Evolutionary conservation across 495 filamentous ascomycete species (phyloP), one percentile per base, ranked within the genome.

Genomic region (Astrothelium subdiscretum): DNA sequence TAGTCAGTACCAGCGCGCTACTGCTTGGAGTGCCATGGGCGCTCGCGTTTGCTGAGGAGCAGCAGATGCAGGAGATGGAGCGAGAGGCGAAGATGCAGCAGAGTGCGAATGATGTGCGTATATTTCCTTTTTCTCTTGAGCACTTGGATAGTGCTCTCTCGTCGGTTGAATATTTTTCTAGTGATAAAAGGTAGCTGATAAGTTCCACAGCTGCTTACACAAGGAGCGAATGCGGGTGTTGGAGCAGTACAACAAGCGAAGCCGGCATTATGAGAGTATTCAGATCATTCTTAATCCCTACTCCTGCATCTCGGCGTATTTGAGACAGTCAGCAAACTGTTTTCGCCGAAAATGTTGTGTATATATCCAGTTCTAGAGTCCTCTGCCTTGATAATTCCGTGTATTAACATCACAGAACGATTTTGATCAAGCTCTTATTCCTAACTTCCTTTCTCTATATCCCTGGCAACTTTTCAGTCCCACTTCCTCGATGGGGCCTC

Each of bases 41-140:
- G 60, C 80, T 99, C 63, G 91, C 91, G 48, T 90, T 89, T 75
- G 84, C 87, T 59, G 95, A 99, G 79, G 94, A 99, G 76, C 91
- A 97, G 80, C 87, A 95, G 79, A 82, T 94, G 71, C 78, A 89
- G 63, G 92, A 96, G 81, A 91, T 94, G 90, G 94, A 97, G 83
- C 85, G 88, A 76, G 92, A 97, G 80, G 87, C 92, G 85, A 85
- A 86, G 74, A 92, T 95, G 88, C 83, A 89, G 69, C 84, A 90
- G 81, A 83, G 85, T 73, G 88, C 81, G 62, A 83, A 83, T 70
- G 83, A 87, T 77, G 84, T 86, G 74, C 69, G 82, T 79, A 61
- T 64, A 11, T 40, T 6, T 48, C 15, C 29, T 42, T 15, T 48
- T 48, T 22, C 43, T 48, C 5, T 15, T 5, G 13, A 22, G 5